These are phyloP conservation scores for Gymnopus androsaceus DNA, from an alignment of 1,284 basidiomycete species.

Conservation along the genomic window DNA sequence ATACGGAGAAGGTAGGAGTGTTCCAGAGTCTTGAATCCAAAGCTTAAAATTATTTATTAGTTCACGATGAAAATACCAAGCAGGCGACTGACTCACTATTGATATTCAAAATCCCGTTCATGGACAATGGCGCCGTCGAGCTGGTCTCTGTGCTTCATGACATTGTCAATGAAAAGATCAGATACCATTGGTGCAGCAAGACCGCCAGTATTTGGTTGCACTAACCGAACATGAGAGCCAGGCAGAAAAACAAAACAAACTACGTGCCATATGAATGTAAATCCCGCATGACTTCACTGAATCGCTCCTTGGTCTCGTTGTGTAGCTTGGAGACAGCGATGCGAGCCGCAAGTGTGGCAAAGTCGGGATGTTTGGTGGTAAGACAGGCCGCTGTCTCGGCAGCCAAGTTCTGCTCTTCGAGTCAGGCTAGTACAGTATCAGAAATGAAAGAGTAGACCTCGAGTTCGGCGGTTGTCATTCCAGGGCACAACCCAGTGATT, in stretches of 20 bases:
- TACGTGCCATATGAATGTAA: conserved; percentile 83
- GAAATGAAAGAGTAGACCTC: conserved; percentile 61
- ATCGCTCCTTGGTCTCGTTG: conserved; percentile 98
- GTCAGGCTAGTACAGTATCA: not conserved
- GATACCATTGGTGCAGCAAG: conserved; percentile 88
- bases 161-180: conserved; percentile 80
- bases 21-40: conserved; percentile 99
- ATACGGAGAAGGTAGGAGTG: conserved; percentile 95
- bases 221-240: conserved; percentile 43
- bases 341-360: conserved; percentile 95
- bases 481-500: conserved; percentile 80
- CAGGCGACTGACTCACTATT: conserved; percentile 57
- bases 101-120: conserved; percentile 97
- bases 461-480: conserved; percentile 96
- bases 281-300: conserved; percentile 89
- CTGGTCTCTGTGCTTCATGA: conserved; percentile 79
- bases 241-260: not conserved
- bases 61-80: not conserved
- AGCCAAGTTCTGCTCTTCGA: conserved; percentile 82
- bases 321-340: conserved; percentile 98
- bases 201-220: conserved; percentile 93
- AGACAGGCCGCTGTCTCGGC: conserved; percentile 98
- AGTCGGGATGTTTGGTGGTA: conserved; percentile 96
- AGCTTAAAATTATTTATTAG: conserved; percentile 49
- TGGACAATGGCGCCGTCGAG: conserved; percentile 97